These are phyloP conservation scores for Sinapis alba DNA, from an alignment of 441 rosid species.

Conservation along the genomic window DNA sequence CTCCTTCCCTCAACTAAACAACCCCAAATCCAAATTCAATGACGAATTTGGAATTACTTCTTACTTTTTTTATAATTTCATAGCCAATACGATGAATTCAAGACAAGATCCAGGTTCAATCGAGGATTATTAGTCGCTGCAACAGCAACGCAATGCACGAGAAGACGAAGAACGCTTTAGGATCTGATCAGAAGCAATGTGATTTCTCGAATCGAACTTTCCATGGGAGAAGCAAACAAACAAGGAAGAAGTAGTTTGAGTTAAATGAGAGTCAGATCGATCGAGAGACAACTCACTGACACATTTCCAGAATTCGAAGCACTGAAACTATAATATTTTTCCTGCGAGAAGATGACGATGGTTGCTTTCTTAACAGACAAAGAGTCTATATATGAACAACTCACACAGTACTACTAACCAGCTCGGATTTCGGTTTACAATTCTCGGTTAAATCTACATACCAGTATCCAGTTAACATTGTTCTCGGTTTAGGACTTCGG, in stretches of 20 bases:
- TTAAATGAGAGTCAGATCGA: slow-evolving; percentile 40
- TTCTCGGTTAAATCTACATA: background rate
- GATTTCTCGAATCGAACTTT: slow-evolving; percentile 35
- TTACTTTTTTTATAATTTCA: background rate
- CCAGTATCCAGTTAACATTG: background rate
- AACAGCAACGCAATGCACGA: background rate
- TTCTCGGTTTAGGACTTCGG: background rate
- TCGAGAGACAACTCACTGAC: slow-evolving; percentile 34
- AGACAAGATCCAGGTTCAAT: slow-evolving; percentile 39
- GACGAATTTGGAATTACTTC: background rate
- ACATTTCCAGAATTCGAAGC: slow-evolving; percentile 31
- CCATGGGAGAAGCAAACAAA: slow-evolving; percentile 37
- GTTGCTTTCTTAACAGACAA: slow-evolving; percentile 34
- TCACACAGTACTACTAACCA: slow-evolving; percentile 34
- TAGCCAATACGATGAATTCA: slow-evolving; percentile 8
- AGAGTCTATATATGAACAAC: too few species aligned
- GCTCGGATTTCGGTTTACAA: slow-evolving; percentile 16
- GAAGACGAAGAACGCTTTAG: slow-evolving; percentile 17
- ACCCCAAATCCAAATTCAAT: slow-evolving; percentile 25
- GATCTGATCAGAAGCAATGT: slow-evolving; percentile 32
- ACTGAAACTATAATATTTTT: background rate
- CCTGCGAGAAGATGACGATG: background rate
- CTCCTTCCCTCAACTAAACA: slow-evolving; percentile 36
- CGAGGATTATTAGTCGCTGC: slow-evolving; percentile 10
- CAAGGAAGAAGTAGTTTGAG: slow-evolving; percentile 24